Evolutionary conservation across 306 rosid genomes (phyloP).

Genomic region (Adenanthera pavonina): DNA sequence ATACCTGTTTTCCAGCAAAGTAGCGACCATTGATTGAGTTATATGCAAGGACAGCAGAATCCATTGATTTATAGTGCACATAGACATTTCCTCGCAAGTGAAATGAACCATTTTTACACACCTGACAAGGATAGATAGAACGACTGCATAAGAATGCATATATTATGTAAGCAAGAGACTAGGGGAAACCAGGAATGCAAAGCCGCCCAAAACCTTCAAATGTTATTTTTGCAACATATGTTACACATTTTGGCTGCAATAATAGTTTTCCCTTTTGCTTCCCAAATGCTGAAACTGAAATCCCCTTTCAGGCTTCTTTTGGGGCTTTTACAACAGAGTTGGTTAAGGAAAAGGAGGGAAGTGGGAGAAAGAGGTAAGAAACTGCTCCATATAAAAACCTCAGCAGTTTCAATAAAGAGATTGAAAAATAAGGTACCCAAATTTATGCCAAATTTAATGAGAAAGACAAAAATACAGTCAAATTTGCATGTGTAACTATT

Average conservation of each 20-base stretch:
- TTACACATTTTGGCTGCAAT: conserved; percentile 16
- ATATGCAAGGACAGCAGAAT: conserved; percentile 79
- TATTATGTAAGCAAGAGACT: conserved; percentile 13
- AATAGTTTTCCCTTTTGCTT: conserved; percentile 26
- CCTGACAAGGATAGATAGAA: conserved; percentile 58
- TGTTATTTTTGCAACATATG: not conserved
- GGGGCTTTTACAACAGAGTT: not conserved
- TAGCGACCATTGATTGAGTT: conserved; percentile 73
- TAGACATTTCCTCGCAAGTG: conserved; percentile 96
- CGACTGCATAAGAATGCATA: conserved; percentile 37
- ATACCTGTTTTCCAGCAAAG: conserved; percentile 94
- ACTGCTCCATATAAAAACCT: conserved; percentile 1
- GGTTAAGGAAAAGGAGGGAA: not conserved
- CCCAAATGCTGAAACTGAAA: not conserved
- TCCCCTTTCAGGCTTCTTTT: not conserved
- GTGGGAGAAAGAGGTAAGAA: not conserved
- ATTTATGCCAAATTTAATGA: conserved; percentile 16
- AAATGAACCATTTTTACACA: conserved; percentile 90
- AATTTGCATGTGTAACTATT: conserved; percentile 9
- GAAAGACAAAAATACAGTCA: conserved; percentile 5
- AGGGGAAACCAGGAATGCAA: conserved; percentile 5
- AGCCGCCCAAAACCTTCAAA: conserved; percentile 1
- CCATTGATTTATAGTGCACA: conserved; percentile 71
- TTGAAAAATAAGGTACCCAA: not conserved
- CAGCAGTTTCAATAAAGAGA: not conserved